Base-by-base conservation (phyloP, 768 basidiomycete species). In the Porphyrellus cyaneotinctus region DNA sequence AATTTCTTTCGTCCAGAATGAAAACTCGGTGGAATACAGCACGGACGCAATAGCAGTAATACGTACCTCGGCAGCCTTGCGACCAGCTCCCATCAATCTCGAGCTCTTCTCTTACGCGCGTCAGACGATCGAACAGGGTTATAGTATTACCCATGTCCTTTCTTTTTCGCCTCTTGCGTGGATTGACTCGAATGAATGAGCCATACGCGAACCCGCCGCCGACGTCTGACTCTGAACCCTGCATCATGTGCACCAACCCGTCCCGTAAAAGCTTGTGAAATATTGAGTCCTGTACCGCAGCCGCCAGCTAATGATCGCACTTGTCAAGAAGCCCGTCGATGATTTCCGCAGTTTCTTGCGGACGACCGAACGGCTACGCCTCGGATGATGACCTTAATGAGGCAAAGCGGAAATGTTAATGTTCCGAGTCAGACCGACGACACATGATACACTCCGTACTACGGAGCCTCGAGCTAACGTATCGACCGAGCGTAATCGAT, bases 61-160 rank as follows among this genome's bases (percentile, higher is more conserved):
- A 77, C 82, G 68, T 70, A 85, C 85, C 71, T 71, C 74, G 70
- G 68, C 78, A 83, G 61, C 75, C 70, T n/a, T 66, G 57, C 56
- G 80, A 73, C 84, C 85, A 87, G 54, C 72, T 73, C 50, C 72
- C 73, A 47, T 74, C 72, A 38, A 66, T 31, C 36, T 50, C 58
- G 38, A 87, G 71, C 49, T 82, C 78, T 49, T 77, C 73, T 56
- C 68, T 68, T 42, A 75, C 67, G 49, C 73, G 71, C 45, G 75
- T 65, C 49, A 85, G 53, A 52, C 73, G 66, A 57, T 69, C 69
- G 20, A 62, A 56, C 22, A 74, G 72, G 22, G 77, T 61, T 20
- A 69, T 58, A 7, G 62, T 70, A 36, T 74, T 64, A 43, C 58
- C 58, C 36, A 58, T 56, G 24, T 42, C 33, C 63, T 70, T 75